Base-by-base conservation (phyloP, 2,329 filamentous ascomycete genomes). In the Diatrype stigma region DNA sequence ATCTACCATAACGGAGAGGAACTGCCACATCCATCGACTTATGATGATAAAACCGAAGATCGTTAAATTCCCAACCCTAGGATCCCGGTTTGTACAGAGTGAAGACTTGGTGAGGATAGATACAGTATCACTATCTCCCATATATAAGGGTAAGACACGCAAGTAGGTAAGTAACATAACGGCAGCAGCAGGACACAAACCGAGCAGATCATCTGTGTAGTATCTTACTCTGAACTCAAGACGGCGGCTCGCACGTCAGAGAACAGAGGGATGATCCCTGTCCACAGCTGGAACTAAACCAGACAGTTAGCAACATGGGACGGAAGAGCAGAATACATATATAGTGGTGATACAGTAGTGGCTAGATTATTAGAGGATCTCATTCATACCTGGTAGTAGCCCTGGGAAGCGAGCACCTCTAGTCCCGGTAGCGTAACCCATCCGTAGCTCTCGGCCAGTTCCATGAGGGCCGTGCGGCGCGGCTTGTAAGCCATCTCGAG, bases 401-500 rank as follows among this genome's bases (percentile, higher is more conserved):
- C 94, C 70, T 99, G 94, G 5, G 89, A 90, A 54, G 91, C 85
- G 50, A 99, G 76, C 28, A 94, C 91, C 69, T 99, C 94, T 37
- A 96, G 71, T 0, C 94, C 94, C 7, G 90, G 86, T 55, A 97
- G 86, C 2, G 87, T 90, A 50, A 74, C 79, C 94, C 94, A 99
- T 3, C 86, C 86, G 12, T 81, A 81, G 59, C 87, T 81, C 60
- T 84, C 78, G 2, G 92, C 93, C 65, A 96, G 74, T 66, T 88
- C 80, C 85, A 97, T 96, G 58, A 96, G 71, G 7, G 86, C 82
- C 4, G 94, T 99, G 48, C 89, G 80, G 0, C 81, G 76, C 19
- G 94, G 94, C 70, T 93, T 95, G 70, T 99, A 99, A 2, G 94
- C 93, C 92, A 99, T 96, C 70, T 99, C 94, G 3, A 97, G 73